Percentiles rank a stretch among this genome's conserved stretches.
These are phyloP conservation scores for Myriosclerotinia scirpicola DNA, from an alignment of 2,329 filamentous ascomycete genomes.

Conservation along the genomic window DNA sequence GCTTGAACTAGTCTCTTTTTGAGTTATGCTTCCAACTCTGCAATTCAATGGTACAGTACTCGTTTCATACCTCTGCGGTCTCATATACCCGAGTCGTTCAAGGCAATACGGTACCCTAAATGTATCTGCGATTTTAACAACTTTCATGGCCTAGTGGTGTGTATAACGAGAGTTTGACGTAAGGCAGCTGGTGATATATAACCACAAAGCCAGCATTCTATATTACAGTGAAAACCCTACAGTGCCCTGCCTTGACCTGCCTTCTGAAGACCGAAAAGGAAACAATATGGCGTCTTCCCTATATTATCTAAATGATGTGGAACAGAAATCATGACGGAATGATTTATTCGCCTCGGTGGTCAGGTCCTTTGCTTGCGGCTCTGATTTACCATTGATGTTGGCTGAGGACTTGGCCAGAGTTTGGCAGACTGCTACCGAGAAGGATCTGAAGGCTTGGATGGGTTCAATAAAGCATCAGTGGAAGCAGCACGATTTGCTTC, in stretches of 20 bases:
- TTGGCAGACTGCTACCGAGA: constrained; percentile 34
- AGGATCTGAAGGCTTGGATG: constrained; percentile 26
- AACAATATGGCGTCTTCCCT: background rate
- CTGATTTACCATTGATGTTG: background rate
- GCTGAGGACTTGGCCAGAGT: constrained; percentile 27
- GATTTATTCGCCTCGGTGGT: constrained; percentile 2
- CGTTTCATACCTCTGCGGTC: background rate
- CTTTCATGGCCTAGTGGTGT: background rate
- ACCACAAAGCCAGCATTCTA: background rate
- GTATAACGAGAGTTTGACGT: no score
- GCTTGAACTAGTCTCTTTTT: no score
- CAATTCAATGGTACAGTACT: background rate
- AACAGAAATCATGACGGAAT: background rate
- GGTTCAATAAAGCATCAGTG: constrained; percentile 28
- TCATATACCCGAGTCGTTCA: background rate
- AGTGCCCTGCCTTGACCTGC: background rate
- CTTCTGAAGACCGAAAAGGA: background rate
- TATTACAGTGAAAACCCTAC: background rate
- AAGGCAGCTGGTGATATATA: background rate
- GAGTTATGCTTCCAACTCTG: no score
- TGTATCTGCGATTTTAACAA: background rate
- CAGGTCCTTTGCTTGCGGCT: background rate
- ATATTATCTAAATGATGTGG: background rate
- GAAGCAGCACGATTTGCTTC: constrained; percentile 30
- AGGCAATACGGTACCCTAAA: background rate